Conservation (phyloP, 1,284 basidiomycete genomes). For the Cryptococcus neoformans region DNA sequence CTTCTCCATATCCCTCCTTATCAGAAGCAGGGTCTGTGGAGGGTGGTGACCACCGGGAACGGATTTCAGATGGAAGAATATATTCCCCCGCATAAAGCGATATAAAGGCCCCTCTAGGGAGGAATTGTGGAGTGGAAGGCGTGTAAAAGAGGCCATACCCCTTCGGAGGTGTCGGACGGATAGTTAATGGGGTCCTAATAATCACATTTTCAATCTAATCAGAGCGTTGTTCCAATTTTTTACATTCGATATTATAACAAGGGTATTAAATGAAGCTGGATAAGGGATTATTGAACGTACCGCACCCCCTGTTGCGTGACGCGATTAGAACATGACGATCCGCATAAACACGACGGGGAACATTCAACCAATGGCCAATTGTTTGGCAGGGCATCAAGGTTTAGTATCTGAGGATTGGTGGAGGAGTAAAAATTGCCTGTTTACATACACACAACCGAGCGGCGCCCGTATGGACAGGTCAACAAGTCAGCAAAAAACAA, state of each 20-base stretch:
- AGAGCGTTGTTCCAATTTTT: no score
- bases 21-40: background rate
- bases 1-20: background rate
- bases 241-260: no score
- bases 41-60: constrained; percentile 15
- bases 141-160: constrained; percentile 25
- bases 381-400: constrained; percentile 27
- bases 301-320: constrained; percentile 26
- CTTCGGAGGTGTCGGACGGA: constrained; percentile 2
- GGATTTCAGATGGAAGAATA: constrained; percentile 24
- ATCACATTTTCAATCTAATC: no score
- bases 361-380: constrained; percentile 31
- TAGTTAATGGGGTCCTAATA: constrained; percentile 1
- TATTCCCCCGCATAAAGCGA: constrained; percentile 36
- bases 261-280: no score
- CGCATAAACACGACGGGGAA: constrained; percentile 18
- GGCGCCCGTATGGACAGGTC: background rate
- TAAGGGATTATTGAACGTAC: constrained; percentile 11
- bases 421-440: constrained; percentile 33
- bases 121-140: background rate
- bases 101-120: constrained; percentile 25
- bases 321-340: constrained; percentile 17
- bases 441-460: background rate
- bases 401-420: constrained; percentile 7
- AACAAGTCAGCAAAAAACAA: background rate